Evolutionary conservation across 768 basidiomycete genomes (phyloP), one percentile per base, ranked within the genome.

Genomic region (Russula foetens): DNA sequence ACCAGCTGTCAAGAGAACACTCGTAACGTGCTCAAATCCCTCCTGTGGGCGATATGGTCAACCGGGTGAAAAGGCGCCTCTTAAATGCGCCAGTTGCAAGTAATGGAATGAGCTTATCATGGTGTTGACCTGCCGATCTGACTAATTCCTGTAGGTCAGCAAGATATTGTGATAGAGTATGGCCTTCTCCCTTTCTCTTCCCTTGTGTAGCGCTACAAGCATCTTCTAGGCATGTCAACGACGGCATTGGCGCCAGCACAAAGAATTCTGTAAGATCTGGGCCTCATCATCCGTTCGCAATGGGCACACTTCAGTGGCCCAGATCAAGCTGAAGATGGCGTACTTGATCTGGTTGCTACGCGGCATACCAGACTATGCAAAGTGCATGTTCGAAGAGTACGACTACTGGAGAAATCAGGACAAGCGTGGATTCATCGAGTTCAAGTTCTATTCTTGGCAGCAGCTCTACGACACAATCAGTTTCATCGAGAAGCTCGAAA

Each of bases 251-350:
- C 60, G 56, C 38, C 44, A 57, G 24, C 65, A 66, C 65, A 67
- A 67, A 49, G 59, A 67, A 33, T 59, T 60, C 47, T 67, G 66
- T 56, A 54, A 58, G n/a, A 39, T 67, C 6, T 67, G 66, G 66
- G 56, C 63, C 2, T 24, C 23, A 19, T 54, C 66, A 4, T 64
- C 66, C 21, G 59, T 59, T 14, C 59, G 59, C 54, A 58, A 62
- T 12, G 58, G 47, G 15, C 54, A 67, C 29, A 43, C 61, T 21
- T 21, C 67, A 2, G 62, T 67, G 7, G 66, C 60, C 12, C 63
- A 67, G 58, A 62, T 67, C 48, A 67, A 67, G 50, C 44, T 55
- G 46, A 62, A 65, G 52, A 67, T 67, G 67, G 55, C 60, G 14
- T 24, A 62, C 29, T 48, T 67, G 33, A 67, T 67, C 46, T 67